Evolutionary conservation across 768 basidiomycete genomes (phyloP), one percentile per base, ranked within the genome.

Genomic region (Calocera cornea): DNA sequence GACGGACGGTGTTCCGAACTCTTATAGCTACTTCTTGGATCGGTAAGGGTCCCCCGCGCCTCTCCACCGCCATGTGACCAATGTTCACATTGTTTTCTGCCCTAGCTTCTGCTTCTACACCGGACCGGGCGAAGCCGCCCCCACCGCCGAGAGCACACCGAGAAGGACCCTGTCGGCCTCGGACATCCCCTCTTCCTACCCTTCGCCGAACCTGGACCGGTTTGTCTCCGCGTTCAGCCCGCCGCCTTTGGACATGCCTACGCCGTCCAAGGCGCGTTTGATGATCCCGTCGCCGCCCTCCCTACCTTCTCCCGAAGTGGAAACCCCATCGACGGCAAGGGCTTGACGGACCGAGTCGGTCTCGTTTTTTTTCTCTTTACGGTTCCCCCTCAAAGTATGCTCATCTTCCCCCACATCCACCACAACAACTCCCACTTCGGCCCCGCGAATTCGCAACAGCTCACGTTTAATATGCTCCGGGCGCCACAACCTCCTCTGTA

Each of bases 91-190:
- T 64, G 1, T 47, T 24, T 12, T 44, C 67, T 29, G 27, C 14
- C 19, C 19, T 66, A 91, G 89, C 71, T 90, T 87, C 75, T 91
- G 89, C 78, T 91, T 90, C 77, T 91, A 83, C 76, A 90, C 89
- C 1, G 89, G 89, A 0, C 71, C 80, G 1, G 83, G 80, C 36
- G 73, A 17, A 70, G 69, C 12, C 44, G 44, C 24, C 24, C 27
- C 31, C 14, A 60, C 54, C 10, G 54, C 27, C 27, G 54, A 60
- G 22, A 33, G 24, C 54, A 33, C 54, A 10, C 54, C 54, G 27
- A 60, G 54, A 27, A 11, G 54, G 2, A 60, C 54, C 2, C 5
- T 60, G 31, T 60, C 54, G 7, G 31, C 54, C 2, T 16, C 27
- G 22, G 54, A 60, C 54, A 60, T 60, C 24, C 54, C 54, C 31